Percentiles rank a stretch among this genome's conserved stretches.
Evolutionary conservation across 495 filamentous ascomycete genomes (phyloP).

Genomic region (Recurvomyces mirabilis): DNA sequence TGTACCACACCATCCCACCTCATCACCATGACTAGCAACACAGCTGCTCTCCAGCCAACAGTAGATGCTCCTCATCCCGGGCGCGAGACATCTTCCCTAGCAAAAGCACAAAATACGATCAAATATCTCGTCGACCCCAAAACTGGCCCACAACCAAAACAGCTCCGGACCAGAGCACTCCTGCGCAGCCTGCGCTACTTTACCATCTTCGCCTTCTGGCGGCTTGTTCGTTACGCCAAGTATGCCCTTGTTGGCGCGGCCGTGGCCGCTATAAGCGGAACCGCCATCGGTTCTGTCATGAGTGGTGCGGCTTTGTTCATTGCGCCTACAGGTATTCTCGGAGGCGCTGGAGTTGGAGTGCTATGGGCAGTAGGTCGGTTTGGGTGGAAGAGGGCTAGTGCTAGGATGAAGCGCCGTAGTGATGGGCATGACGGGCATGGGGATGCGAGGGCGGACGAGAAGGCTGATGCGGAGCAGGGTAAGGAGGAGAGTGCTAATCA

Average conservation of each 20-base stretch:
- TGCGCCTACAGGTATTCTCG: constrained; percentile 28
- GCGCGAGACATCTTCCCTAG: neutral
- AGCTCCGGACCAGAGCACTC: constrained; percentile 29
- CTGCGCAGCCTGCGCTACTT: constrained; percentile 29
- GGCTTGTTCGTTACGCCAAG: constrained; percentile 31
- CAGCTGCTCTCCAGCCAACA: too few relatives aligned
- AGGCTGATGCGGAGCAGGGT: constrained; percentile 7
- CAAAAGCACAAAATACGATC: constrained; percentile 4
- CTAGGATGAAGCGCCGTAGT: constrained; percentile 9
- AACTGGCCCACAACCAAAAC: constrained; percentile 15
- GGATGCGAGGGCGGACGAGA: constrained; percentile 21
- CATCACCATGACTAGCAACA: too few relatives aligned
- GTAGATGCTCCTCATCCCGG: too few relatives aligned
- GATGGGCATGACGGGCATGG: constrained; percentile 11
- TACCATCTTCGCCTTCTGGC: constrained; percentile 32
- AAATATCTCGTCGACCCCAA: constrained; percentile 10
- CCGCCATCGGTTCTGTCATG: constrained; percentile 26
- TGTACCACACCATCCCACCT: too few relatives aligned
- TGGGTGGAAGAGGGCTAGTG: constrained; percentile 23
- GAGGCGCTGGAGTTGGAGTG: constrained; percentile 23
- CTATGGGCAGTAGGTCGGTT: constrained; percentile 19
- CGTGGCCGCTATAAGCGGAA: constrained; percentile 20
- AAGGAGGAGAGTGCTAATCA: constrained; percentile 3
- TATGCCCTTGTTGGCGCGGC: constrained; percentile 30
- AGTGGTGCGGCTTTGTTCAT: constrained; percentile 28